Evolutionary conservation across 129 eudicot genomes (phyloP).

Genomic region (Kitagawia praeruptora): DNA sequence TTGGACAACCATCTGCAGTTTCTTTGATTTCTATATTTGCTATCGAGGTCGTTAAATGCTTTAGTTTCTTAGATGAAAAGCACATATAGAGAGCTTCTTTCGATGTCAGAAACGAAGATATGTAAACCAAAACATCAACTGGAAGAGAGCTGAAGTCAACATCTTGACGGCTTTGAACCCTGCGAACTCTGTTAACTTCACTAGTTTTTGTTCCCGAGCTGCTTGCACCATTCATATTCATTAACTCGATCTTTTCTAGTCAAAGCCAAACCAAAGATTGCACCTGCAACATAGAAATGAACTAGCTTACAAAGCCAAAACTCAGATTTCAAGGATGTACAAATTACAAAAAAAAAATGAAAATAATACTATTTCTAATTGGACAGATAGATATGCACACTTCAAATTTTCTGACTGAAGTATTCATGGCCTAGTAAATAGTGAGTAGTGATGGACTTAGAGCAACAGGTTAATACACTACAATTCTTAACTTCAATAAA

Average conservation of each 20-base stretch:
- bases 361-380: no score
- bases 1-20: no score
- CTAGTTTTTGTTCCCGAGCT: not conserved
- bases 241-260: not conserved
- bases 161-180: not conserved
- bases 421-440: not conserved
- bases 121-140: not conserved
- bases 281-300: not conserved
- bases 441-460: not conserved
- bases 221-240: not conserved
- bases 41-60: no score
- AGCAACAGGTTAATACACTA: no score
- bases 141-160: constrained; percentile 2
- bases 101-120: not conserved
- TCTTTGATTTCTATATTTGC: no score
- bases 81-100: not conserved
- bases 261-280: not conserved
- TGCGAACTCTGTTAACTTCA: not conserved
- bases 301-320: not conserved
- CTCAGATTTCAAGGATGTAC: not conserved
- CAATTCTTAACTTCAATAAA: no score
- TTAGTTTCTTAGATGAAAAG: no score
- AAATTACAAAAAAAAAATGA: no score
- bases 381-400: not conserved
- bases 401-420: no score